A percentile compares a stretch with the other conserved stretches of the same genome.
These are phyloP conservation scores for Larix kaempferi DNA, from an alignment of 75 land plant genomes.

Conservation along the genomic window DNA sequence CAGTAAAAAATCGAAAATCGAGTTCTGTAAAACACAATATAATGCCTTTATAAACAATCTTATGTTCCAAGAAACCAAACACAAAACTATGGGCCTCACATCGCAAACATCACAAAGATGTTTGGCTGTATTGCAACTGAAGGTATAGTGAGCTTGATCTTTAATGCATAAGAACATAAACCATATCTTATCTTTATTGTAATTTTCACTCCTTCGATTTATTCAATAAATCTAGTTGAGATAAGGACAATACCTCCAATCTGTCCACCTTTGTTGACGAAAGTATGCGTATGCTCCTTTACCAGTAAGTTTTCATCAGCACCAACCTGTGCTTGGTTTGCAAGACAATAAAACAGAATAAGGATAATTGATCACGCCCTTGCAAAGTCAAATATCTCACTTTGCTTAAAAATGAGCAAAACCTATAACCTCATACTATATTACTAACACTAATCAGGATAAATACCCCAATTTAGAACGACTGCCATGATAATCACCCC, in stretches of 20 bases:
- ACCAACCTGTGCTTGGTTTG: conserved; percentile 56
- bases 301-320: conserved; percentile 90
- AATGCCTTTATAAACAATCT: background rate
- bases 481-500: background rate
- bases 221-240: conserved; percentile 3
- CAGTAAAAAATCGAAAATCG: conserved; percentile 91
- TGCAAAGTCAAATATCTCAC: background rate
- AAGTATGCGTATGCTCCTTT: conserved; percentile 97
- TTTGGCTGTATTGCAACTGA: background rate
- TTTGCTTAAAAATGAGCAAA: background rate
- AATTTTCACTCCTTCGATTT: background rate
- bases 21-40: conserved; percentile 56
- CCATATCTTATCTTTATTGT: background rate
- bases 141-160: background rate
- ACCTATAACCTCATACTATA: background rate
- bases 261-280: conserved; percentile 86
- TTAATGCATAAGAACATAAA: conserved; percentile 1
- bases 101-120: background rate
- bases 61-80: background rate
- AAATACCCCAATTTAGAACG: background rate
- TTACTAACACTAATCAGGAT: background rate
- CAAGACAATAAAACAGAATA: conserved; percentile 6
- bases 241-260: conserved; percentile 70
- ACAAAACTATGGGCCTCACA: background rate
- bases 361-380: background rate